A percentile compares a stretch with the other conserved stretches of the same genome.
These are phyloP conservation scores for Penicillium hordei DNA, from an alignment of 2,329 filamentous ascomycete species.

Conservation along the genomic window DNA sequence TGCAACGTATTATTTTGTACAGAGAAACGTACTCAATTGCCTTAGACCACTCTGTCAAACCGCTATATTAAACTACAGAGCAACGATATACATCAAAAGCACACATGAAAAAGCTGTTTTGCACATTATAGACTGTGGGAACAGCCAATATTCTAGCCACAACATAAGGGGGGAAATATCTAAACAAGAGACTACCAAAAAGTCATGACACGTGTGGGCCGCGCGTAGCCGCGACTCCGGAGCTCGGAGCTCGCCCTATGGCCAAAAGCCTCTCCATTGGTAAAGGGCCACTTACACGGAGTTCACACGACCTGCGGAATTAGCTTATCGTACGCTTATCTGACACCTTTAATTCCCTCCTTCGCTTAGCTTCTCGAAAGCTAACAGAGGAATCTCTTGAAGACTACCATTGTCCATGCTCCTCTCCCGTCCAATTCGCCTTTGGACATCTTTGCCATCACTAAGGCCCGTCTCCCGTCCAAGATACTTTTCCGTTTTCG, in stretches of 20 bases:
- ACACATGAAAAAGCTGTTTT: no score
- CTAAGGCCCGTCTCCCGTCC: constrained; percentile 28
- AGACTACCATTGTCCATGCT: constrained; percentile 29
- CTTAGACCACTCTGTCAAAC: no score
- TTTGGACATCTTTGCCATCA: constrained; percentile 34
- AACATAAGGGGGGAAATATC: no score
- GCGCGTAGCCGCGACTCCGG: constrained; percentile 7
- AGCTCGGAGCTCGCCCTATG: constrained; percentile 10
- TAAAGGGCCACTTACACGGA: constrained; percentile 8
- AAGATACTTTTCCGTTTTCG: constrained; percentile 42
- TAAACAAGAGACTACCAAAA: no score
- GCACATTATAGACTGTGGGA: no score
- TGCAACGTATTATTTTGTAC: no score
- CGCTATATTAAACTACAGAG: no score
- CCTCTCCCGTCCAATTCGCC: constrained; percentile 34
- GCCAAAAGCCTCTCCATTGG: neutral
- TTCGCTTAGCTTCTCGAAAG: neutral
- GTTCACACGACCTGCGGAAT: constrained; percentile 13
- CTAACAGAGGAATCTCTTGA: neutral
- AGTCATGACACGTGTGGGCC: constrained; percentile 7
- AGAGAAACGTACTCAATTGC: no score
- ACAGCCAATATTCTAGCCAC: no score
- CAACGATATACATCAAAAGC: no score
- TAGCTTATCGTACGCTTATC: constrained; percentile 21
- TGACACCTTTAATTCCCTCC: neutral